These are phyloP conservation scores for Cocos nucifera DNA, from an alignment of 176 grass and related monocot genomes.

Conservation along the genomic window DNA sequence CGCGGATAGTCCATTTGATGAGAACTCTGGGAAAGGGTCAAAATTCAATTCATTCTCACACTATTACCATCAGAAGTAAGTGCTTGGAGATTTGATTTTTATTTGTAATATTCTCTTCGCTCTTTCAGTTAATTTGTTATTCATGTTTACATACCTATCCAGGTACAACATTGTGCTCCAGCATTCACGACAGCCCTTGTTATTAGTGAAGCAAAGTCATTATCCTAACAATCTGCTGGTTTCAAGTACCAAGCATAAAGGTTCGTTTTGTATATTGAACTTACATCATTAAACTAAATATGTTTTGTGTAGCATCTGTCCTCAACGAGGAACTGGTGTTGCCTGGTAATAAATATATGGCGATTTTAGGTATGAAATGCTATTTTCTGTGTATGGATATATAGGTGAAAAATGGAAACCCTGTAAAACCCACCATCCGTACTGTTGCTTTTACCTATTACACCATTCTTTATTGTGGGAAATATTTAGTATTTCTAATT, in stretches of 20 bases:
- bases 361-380: too few species aligned
- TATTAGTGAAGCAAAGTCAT: conserved; percentile 3
- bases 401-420: too few species aligned
- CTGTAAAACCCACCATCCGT: too few species aligned
- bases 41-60: conserved; percentile 20
- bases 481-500: too few species aligned
- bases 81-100: not conserved
- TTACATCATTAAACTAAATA: not conserved
- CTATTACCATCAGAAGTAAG: conserved; percentile 49
- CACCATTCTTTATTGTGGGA: too few species aligned
- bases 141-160: not conserved
- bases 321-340: too few species aligned
- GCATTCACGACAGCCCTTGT: not conserved
- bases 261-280: conserved; percentile 6
- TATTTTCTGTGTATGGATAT: too few species aligned
- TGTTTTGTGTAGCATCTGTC: too few species aligned
- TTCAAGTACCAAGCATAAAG: conserved; percentile 34
- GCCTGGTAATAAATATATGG: too few species aligned
- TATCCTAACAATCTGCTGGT: conserved; percentile 5
- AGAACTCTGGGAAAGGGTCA: too few species aligned
- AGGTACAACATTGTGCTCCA: conserved; percentile 2
- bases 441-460: too few species aligned
- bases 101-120: not conserved
- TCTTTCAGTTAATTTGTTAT: too few species aligned
- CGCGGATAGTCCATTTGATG: not conserved